These are phyloP conservation scores for Hanseniaspora lachancei DNA, from an alignment of 805 yeast genomes.

Conservation along the genomic window DNA sequence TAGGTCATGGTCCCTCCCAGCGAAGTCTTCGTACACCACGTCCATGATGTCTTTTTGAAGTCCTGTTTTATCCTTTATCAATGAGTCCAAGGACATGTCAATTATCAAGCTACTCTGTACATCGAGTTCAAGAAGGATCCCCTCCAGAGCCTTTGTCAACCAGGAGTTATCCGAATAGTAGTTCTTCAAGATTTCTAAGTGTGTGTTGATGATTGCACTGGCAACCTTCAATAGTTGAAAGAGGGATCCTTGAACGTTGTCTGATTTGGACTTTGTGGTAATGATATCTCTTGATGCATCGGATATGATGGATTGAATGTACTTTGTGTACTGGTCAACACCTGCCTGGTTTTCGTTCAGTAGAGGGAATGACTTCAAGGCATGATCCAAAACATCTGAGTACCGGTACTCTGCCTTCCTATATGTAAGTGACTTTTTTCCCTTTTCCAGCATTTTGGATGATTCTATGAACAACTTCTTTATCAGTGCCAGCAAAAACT, in stretches of 20 bases:
- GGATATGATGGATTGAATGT: slow-evolving; percentile 73
- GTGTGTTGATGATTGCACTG: slow-evolving; percentile 74
- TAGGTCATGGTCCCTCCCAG: slow-evolving; percentile 18
- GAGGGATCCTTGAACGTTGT: slow-evolving; percentile 45
- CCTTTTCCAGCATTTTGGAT: slow-evolving; percentile 29
- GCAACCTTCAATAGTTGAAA: slow-evolving; percentile 69
- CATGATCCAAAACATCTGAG: slow-evolving; percentile 4
- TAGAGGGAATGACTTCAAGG: slow-evolving; percentile 57
- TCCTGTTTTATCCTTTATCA: neutral
- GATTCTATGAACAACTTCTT: slow-evolving; percentile 55
- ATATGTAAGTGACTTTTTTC: neutral
- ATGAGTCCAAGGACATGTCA: slow-evolving; percentile 69
- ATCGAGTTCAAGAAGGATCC: slow-evolving; percentile 78
- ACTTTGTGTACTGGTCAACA: slow-evolving; percentile 65
- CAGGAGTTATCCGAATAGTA: slow-evolving; percentile 51
- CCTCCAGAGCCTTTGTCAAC: slow-evolving; percentile 53
- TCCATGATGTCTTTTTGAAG: slow-evolving; percentile 11
- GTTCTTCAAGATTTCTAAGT: slow-evolving; percentile 59
- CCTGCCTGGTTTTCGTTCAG: slow-evolving; percentile 64
- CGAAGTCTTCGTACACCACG: slow-evolving; percentile 16
- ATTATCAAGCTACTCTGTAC: slow-evolving; percentile 80
- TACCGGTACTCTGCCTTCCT: neutral
- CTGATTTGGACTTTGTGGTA: slow-evolving; percentile 30
- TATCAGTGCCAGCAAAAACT: slow-evolving; percentile 45
- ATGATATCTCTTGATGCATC: slow-evolving; percentile 62